These are phyloP conservation scores for Cucumis sativus DNA, from an alignment of 306 rosid genomes.

Conservation along the genomic window Cucumber_9930_V3 NC_026656.2:10028001-10028500, in stretches of 20 bases:
- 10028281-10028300: conserved; percentile 65
- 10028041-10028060: neutral
- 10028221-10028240: conserved; percentile 58
- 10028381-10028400: neutral
- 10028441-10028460: conserved; percentile 53
- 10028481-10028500: conserved; percentile 76
- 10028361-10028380: neutral
- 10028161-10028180: conserved; percentile 42
- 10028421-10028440: conserved; percentile 53
- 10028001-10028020: neutral
- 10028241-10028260: conserved; percentile 71
- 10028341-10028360: neutral
- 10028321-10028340: conserved; percentile 32
- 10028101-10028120: conserved; percentile 56
- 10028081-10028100: conserved; percentile 60
- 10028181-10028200: neutral
- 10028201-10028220: conserved; percentile 23
- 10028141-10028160: conserved; percentile 77
- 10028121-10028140: conserved; percentile 75
- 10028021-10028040: neutral
- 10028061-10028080: conserved; percentile 53
- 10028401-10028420: neutral
- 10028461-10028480: conserved; percentile 66
- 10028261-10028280: conserved; percentile 54
- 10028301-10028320: conserved; percentile 61